Percentiles rank a stretch among this genome's conserved stretches.
phyloP scores from a whole-genome alignment of 805 yeast species.

The Candida insectorum region DNA sequence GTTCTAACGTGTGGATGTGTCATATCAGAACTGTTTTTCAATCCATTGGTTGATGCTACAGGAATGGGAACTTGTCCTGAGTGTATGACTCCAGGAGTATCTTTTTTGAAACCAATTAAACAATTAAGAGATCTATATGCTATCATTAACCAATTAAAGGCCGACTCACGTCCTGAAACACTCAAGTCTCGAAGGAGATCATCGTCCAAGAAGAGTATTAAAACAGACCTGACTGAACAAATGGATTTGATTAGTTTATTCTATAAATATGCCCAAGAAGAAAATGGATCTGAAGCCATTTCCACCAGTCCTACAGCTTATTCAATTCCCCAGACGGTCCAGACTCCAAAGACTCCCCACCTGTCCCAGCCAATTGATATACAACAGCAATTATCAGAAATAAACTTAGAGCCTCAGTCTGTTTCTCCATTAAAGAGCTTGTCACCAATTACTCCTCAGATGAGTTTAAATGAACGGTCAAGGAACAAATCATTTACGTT shows the following conservation, averaged over 20 bases:
- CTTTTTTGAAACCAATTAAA: constrained; percentile 22
- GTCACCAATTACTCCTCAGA: constrained; percentile 4
- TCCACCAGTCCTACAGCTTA: too few species aligned
- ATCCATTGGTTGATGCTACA: constrained; percentile 5
- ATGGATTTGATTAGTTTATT: constrained; percentile 35
- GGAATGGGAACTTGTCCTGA: constrained; percentile 19
- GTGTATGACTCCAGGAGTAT: constrained; percentile 15
- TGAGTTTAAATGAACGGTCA: constrained; percentile 1
- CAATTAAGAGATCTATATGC: constrained; percentile 33
- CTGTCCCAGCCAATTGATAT: constrained; percentile 8
- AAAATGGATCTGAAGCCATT: constrained; percentile 5
- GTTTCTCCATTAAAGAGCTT: constrained; percentile 14
- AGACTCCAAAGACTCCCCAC: neutral
- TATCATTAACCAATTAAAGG: constrained; percentile 14
- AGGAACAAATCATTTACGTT: constrained; percentile 1
- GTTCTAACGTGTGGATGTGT: constrained; percentile 42
- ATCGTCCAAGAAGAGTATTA: constrained; percentile 19
- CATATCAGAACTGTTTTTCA: constrained; percentile 30
- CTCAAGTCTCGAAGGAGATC: constrained; percentile 16
- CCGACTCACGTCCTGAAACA: constrained; percentile 1
- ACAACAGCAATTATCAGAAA: neutral
- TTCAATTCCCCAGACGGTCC: too few species aligned
- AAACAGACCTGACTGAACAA: constrained; percentile 14
- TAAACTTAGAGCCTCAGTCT: constrained; percentile 5
- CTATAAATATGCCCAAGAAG: constrained; percentile 40